Evolutionary conservation across 192 early-diverging fungal species (phyloP).

Genomic region (Dissophora globulifera): DNA sequence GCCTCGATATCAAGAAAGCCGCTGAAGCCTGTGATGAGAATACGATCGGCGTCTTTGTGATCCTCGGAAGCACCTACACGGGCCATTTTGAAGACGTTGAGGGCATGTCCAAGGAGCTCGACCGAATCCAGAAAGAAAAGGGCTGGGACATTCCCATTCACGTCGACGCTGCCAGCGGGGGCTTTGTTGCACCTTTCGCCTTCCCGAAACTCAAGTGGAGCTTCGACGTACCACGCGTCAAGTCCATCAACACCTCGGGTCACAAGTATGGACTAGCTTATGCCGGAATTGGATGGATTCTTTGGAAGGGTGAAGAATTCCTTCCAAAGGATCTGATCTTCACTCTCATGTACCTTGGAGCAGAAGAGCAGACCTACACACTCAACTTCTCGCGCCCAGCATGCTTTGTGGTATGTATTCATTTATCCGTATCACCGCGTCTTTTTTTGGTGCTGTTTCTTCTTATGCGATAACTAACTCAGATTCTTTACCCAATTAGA

Average conservation of each 20-base stretch:
- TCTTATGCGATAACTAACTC: no score
- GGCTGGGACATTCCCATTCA: slow-evolving; percentile 84
- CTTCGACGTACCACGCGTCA: slow-evolving; percentile 68
- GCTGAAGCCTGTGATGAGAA: slow-evolving; percentile 81
- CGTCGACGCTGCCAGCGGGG: slow-evolving; percentile 87
- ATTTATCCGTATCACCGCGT: no score
- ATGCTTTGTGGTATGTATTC: slow-evolving; percentile 71
- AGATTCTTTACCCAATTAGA: slow-evolving; percentile 21
- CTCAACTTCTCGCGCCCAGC: slow-evolving; percentile 83
- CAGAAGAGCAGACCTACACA: slow-evolving; percentile 74
- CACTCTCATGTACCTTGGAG: slow-evolving; percentile 79
- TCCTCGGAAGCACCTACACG: slow-evolving; percentile 81
- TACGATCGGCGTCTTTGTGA: slow-evolving; percentile 82
- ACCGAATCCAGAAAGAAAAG: slow-evolving; percentile 66
- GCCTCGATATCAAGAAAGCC: slow-evolving; percentile 72
- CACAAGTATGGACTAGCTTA: slow-evolving; percentile 91
- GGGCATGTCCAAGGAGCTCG: slow-evolving; percentile 69
- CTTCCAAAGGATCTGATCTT: slow-evolving; percentile 82
- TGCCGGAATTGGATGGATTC: slow-evolving; percentile 84
- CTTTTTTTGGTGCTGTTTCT: no score
- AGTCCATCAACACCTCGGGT: slow-evolving; percentile 84
- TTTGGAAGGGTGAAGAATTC: slow-evolving; percentile 76
- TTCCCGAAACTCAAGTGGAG: slow-evolving; percentile 80
- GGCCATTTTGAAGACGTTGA: slow-evolving; percentile 86
- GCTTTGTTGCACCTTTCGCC: slow-evolving; percentile 88